A percentile compares a stretch with the other conserved stretches of the same genome.
phyloP scores from a whole-genome alignment of 73 alveolate genomes.

The Uronychia binucleata region DNA sequence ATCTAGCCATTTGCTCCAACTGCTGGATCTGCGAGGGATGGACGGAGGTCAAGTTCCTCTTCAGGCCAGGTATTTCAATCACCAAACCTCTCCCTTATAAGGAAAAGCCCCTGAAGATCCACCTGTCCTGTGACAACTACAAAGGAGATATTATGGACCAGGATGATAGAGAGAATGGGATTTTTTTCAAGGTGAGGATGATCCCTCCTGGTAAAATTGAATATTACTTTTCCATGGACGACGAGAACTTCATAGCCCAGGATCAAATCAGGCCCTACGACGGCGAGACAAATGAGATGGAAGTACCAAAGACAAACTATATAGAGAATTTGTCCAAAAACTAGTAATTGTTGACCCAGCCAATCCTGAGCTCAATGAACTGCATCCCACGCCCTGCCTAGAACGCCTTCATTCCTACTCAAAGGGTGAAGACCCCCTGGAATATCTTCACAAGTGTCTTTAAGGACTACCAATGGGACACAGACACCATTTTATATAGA shows the following conservation, averaged over 20 bases:
- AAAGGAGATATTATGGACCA: conserved; percentile 10
- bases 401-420: conserved; percentile 1
- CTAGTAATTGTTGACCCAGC: not conserved
- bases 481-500: conserved; percentile 37
- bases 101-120: conserved; percentile 1
- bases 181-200: conserved; percentile 18
- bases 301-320: conserved; percentile 54
- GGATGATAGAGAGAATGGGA: conserved; percentile 5
- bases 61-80: conserved; percentile 25
- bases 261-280: conserved; percentile 9
- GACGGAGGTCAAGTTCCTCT: conserved; percentile 76
- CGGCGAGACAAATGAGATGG: not conserved
- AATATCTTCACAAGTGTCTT: conserved; percentile 55
- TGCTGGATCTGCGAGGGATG: conserved; percentile 97
- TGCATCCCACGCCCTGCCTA: conserved; percentile 57
- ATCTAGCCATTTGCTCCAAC: not conserved
- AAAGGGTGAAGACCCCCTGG: conserved; percentile 66
- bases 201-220: conserved; percentile 29
- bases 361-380: not conserved
- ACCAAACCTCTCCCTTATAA: not conserved
- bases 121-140: conserved; percentile 10
- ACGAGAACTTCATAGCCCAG: conserved; percentile 1
- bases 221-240: conserved; percentile 15
- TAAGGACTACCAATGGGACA: conserved; percentile 47
- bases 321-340: conserved; percentile 53